Conservation (phyloP, 805 yeast species). For the Diddensiella santjacobensis region DNA sequence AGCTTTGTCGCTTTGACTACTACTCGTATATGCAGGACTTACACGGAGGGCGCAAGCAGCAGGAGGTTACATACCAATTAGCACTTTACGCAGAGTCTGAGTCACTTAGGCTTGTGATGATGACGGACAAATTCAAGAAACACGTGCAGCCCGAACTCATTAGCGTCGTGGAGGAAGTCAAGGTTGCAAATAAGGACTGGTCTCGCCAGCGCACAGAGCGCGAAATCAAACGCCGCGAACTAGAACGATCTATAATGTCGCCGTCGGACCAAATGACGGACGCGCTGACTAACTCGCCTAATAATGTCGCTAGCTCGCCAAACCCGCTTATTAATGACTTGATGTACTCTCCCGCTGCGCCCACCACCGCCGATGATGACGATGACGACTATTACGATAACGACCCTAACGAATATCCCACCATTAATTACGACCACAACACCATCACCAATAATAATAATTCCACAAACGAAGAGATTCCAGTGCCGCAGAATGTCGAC, state of each 20-base stretch:
- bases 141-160: slow-evolving; percentile 32
- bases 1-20: slow-evolving; percentile 41
- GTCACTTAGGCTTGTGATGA: slow-evolving; percentile 27
- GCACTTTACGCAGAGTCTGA: slow-evolving; percentile 37
- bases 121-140: slow-evolving; percentile 28
- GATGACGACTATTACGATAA: background rate
- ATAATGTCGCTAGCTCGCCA: background rate
- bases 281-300: background rate
- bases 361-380: background rate
- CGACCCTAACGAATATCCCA: background rate
- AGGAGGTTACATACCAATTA: slow-evolving; percentile 35
- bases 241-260: slow-evolving; percentile 31
- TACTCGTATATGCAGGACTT: slow-evolving; percentile 39
- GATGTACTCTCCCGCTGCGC: background rate
- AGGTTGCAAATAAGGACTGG: slow-evolving; percentile 38
- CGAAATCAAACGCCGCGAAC: slow-evolving; percentile 34
- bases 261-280: background rate
- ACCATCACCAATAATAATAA: slow-evolving; percentile 21
- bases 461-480: slow-evolving; percentile 2
- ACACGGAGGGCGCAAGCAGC: slow-evolving; percentile 42
- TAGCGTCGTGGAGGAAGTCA: slow-evolving; percentile 32
- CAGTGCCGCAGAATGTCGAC: slow-evolving; percentile 2
- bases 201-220: slow-evolving; percentile 37
- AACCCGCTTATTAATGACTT: background rate
- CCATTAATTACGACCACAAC: background rate